Conservation (phyloP, 2,329 filamentous ascomycete species). For the Trichophyton benhamiae region DNA sequence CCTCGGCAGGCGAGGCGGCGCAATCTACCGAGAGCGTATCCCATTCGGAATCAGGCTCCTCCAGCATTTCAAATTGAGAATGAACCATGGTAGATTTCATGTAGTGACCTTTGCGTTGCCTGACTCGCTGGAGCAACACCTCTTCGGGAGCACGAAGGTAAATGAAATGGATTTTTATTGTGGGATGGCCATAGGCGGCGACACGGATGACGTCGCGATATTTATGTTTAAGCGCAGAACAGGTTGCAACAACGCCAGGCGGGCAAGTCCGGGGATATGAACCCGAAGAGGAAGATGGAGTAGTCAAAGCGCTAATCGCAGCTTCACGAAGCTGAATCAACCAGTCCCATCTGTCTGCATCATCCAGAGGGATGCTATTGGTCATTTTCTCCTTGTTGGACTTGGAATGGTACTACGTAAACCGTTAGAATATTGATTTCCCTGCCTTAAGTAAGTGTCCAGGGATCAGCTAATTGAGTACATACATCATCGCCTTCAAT, state of each 20-base stretch:
- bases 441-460: neutral
- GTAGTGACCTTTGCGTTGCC: slow-evolving; percentile 67
- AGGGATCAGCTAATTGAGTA: slow-evolving; percentile 11
- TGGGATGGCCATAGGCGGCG: slow-evolving; percentile 59
- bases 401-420: slow-evolving; percentile 36
- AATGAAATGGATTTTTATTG: slow-evolving; percentile 78
- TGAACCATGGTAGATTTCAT: slow-evolving; percentile 95
- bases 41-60: slow-evolving; percentile 62
- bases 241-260: slow-evolving; percentile 80
- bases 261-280: slow-evolving; percentile 28
- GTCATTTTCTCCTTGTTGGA: slow-evolving; percentile 88
- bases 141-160: slow-evolving; percentile 72
- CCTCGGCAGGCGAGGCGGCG: slow-evolving; percentile 42
- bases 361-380: slow-evolving; percentile 68
- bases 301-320: slow-evolving; percentile 40
- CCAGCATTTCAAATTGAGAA: slow-evolving; percentile 80
- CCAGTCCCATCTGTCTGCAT: slow-evolving; percentile 97
- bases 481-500: slow-evolving; percentile 68
- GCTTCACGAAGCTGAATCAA: slow-evolving; percentile 63
- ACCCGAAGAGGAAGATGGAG: slow-evolving; percentile 18
- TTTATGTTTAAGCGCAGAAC: slow-evolving; percentile 90
- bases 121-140: slow-evolving; percentile 63
- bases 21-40: slow-evolving; percentile 65
- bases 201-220: slow-evolving; percentile 87
- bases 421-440: slow-evolving; percentile 7